These are phyloP conservation scores for Diaporthe sp. DNA, from an alignment of 2,329 filamentous ascomycete genomes.

Conservation along the genomic window DNA sequence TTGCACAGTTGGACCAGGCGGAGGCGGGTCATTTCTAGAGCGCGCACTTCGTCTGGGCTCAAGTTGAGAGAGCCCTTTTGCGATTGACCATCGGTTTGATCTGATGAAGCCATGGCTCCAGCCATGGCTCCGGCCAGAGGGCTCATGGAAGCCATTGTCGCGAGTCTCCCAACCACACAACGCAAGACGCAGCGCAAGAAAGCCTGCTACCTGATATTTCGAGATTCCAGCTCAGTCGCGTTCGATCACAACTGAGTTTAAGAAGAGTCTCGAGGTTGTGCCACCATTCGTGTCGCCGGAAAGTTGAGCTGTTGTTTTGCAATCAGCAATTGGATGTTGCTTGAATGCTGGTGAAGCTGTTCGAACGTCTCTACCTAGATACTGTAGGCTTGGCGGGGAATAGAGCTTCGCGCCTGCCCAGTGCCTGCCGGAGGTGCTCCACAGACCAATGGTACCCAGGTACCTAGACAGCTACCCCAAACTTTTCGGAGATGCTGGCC, in stretches of 20 bases:
- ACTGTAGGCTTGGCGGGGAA: neutral
- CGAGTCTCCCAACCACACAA: neutral
- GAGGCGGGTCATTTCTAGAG: slow-evolving; percentile 79
- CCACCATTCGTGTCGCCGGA: neutral
- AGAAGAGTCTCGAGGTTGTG: neutral
- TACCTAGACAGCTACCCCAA: slow-evolving; percentile 7
- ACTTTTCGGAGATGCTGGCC: neutral
- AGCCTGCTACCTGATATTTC: neutral
- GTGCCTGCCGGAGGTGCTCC: neutral
- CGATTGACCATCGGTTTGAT: slow-evolving; percentile 15
- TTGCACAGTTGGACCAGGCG: slow-evolving; percentile 77
- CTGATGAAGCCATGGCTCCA: neutral
- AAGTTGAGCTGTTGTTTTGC: neutral
- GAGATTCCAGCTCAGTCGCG: neutral
- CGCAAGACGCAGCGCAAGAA: neutral
- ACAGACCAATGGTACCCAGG: neutral
- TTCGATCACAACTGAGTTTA: neutral
- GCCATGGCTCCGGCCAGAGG: slow-evolving; percentile 19
- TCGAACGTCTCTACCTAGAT: no score
- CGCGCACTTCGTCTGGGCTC: slow-evolving; percentile 73
- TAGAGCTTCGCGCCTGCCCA: slow-evolving; percentile 17
- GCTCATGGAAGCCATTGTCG: slow-evolving; percentile 24
- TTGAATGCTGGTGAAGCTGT: neutral
- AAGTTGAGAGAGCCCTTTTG: slow-evolving; percentile 59
- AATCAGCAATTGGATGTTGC: neutral